These are phyloP conservation scores for Kodamaea plutei DNA, from an alignment of 1,139 yeast genomes.

Conservation along the genomic window DNA sequence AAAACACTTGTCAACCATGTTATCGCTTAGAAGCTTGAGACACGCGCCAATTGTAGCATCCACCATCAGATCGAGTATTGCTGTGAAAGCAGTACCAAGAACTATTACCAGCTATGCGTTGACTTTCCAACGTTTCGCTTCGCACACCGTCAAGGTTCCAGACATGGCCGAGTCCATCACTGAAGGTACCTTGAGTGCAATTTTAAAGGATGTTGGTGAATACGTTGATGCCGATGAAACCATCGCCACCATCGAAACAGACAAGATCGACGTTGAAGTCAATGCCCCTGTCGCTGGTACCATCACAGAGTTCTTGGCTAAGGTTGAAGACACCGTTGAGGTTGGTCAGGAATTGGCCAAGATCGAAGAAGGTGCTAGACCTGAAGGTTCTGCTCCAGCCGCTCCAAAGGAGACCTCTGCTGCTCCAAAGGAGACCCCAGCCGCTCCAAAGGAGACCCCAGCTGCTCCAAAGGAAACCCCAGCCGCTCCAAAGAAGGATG, in stretches of 20 bases:
- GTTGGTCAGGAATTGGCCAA: slow-evolving; percentile 92
- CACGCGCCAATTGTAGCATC: slow-evolving; percentile 12
- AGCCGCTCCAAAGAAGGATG: slow-evolving; percentile 20
- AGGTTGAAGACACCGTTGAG: slow-evolving; percentile 88
- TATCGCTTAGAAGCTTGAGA: slow-evolving; percentile 15
- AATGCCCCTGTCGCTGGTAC: slow-evolving; percentile 94
- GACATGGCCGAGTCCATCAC: slow-evolving; percentile 99
- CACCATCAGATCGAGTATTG: slow-evolving; percentile 5
- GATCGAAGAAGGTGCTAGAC: slow-evolving; percentile 87
- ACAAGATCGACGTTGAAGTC: slow-evolving; percentile 95
- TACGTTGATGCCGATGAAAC: slow-evolving; percentile 84
- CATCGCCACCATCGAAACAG: slow-evolving; percentile 96
- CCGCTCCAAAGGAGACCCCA: slow-evolving; percentile 40
- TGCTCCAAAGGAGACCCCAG: slow-evolving; percentile 26
- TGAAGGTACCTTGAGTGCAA: slow-evolving; percentile 89
- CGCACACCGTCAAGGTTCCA: slow-evolving; percentile 78
- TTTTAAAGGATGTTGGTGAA: slow-evolving; percentile 81
- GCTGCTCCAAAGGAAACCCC: slow-evolving; percentile 22
- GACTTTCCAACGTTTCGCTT: slow-evolving; percentile 32
- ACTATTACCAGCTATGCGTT: slow-evolving; percentile 2
- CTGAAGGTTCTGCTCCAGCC: slow-evolving; percentile 51
- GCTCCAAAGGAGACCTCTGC: slow-evolving; percentile 19
- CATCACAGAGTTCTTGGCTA: slow-evolving; percentile 75
- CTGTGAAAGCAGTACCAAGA: slow-evolving; percentile 2
- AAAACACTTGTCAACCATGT: no score